Percentiles rank a stretch among this genome's conserved stretches.
phyloP scores from a whole-genome alignment of 140 eudicot genomes.

The Ambrosia hybrid region DNA sequence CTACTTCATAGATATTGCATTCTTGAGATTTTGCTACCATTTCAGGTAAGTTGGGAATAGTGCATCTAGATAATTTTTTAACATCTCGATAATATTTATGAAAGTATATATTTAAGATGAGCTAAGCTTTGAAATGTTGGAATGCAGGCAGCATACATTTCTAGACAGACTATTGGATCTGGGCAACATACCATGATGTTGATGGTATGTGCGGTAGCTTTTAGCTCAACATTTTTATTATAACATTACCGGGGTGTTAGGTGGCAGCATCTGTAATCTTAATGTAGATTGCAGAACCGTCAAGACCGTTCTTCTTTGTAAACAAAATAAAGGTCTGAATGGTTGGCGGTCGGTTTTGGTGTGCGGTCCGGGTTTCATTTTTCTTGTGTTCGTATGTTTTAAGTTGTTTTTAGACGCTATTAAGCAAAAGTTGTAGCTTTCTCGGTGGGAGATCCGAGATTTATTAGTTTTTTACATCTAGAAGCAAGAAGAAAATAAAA shows the following conservation, averaged over 20 bases:
- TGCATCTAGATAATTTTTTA: background rate
- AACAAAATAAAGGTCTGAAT: background rate
- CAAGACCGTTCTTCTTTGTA: background rate
- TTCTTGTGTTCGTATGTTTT: background rate
- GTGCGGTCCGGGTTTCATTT: background rate
- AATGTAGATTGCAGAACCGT: background rate
- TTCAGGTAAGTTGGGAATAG: slow-evolving; percentile 51
- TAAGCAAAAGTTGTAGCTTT: background rate
- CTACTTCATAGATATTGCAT: slow-evolving; percentile 63
- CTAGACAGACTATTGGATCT: slow-evolving; percentile 40
- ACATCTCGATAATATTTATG: background rate
- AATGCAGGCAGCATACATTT: slow-evolving; percentile 74
- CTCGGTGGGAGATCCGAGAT: background rate
- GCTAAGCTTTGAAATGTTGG: slow-evolving; percentile 19
- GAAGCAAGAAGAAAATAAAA: slow-evolving; percentile 4
- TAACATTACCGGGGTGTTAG: background rate
- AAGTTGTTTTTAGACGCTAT: background rate
- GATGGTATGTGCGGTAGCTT: slow-evolving; percentile 54
- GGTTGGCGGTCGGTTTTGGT: background rate
- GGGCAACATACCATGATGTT: slow-evolving; percentile 51
- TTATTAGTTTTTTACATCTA: background rate
- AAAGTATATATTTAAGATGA: slow-evolving; percentile 10
- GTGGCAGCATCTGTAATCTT: background rate
- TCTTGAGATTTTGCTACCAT: slow-evolving; percentile 75
- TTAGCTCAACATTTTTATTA: background rate